Evolutionary conservation across 371 early-diverging fungal genomes (phyloP).

Genomic region (Mucor piriformis): DNA sequence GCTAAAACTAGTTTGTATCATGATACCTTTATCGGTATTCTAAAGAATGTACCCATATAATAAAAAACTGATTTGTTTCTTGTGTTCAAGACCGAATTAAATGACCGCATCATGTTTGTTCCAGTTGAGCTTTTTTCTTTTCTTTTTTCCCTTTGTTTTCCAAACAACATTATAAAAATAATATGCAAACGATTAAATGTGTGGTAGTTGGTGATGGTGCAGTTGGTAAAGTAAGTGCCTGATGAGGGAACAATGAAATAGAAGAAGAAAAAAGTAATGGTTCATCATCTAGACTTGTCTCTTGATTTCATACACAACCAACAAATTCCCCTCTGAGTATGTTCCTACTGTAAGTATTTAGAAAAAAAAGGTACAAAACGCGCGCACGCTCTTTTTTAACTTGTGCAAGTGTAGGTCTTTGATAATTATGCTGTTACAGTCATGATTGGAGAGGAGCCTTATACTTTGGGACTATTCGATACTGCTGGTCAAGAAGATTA

Average conservation of each 20-base stretch:
- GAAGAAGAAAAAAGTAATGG: not conserved
- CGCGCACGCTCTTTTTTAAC: not conserved
- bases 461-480: conserved; percentile 94
- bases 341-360: conserved; percentile 87
- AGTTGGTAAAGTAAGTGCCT: conserved; percentile 89
- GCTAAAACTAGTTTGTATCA: conserved; percentile 4
- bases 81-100: too few species aligned
- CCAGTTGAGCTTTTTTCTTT: conserved; percentile 3
- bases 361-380: not conserved
- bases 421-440: conserved; percentile 99
- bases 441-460: conserved; percentile 92
- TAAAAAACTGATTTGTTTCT: too few species aligned
- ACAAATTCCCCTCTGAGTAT: conserved; percentile 98
- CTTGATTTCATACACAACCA: conserved; percentile 98
- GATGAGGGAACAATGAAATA: not conserved
- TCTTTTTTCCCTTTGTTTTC: conserved; percentile 4
- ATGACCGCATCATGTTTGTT: too few species aligned
- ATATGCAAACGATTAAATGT: conserved; percentile 90
- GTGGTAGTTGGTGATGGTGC: conserved; percentile 99
- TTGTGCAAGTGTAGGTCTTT: conserved; percentile 71
- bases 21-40: conserved; percentile 6
- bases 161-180: not conserved
- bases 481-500: conserved; percentile 99
- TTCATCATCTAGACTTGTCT: conserved; percentile 81
- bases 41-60: conserved; percentile 2